Evolutionary conservation across 1,284 basidiomycete genomes (phyloP).

Genomic region (Sporisorium iseilematis-ciliati): DNA sequence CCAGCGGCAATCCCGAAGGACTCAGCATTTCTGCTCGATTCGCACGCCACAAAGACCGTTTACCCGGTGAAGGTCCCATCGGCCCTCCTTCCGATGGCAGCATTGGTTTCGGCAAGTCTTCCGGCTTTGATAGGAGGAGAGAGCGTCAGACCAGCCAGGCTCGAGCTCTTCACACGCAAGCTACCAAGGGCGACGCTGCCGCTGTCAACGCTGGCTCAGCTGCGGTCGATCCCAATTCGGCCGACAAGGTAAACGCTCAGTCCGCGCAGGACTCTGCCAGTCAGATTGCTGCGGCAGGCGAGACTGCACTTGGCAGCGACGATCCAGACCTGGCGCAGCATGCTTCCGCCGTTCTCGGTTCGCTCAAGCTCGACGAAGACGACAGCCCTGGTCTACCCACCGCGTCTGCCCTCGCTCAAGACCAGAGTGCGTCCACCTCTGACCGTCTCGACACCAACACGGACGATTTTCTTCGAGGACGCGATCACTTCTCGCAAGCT

Average conservation of each 20-base stretch:
- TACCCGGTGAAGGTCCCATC: slow-evolving; percentile 63
- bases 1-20: slow-evolving; percentile 42
- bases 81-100: slow-evolving; percentile 62
- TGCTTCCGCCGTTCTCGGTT: slow-evolving; percentile 51
- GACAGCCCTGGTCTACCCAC: slow-evolving; percentile 34
- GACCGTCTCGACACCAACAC: slow-evolving; percentile 15
- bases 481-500: slow-evolving; percentile 22
- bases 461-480: slow-evolving; percentile 27
- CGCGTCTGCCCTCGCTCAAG: slow-evolving; percentile 21
- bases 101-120: slow-evolving; percentile 60
- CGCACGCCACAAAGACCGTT: slow-evolving; percentile 54
- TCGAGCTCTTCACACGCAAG: slow-evolving; percentile 7
- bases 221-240: not conserved
- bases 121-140: slow-evolving; percentile 49
- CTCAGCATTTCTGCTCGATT: slow-evolving; percentile 52
- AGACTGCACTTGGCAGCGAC: slow-evolving; percentile 26
- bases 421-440: not conserved
- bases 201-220: not conserved
- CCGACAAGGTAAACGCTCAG: slow-evolving; percentile 9
- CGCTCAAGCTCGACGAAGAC: slow-evolving; percentile 57
- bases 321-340: slow-evolving; percentile 54
- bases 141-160: slow-evolving; percentile 46
- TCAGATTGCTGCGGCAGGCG: slow-evolving; percentile 7
- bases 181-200: slow-evolving; percentile 13
- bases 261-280: not conserved